Base-by-base conservation (phyloP, 2,329 filamentous ascomycete genomes). In the Fusarium mangiferae region DNA sequence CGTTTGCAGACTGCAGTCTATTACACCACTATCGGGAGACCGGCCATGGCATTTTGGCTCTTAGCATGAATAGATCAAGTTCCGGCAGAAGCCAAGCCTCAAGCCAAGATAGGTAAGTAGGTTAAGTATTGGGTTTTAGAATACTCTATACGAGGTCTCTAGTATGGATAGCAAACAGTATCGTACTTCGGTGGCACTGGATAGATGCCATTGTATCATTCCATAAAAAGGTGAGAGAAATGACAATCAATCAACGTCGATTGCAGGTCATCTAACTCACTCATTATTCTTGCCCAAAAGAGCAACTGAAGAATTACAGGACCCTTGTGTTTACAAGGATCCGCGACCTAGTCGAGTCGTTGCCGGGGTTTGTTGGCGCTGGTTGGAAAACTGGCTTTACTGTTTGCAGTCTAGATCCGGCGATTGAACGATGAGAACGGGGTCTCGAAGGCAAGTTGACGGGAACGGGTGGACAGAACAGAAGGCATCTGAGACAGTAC, bases 11-110 rank as follows among this genome's bases (percentile, higher is more conserved):
- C 60, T 73, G 55, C 36, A 61, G 52, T 74, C 70, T 67, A 74
- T 72, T 72, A 74, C 67, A 68, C 58, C 67, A 72, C 66, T 59
- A 70, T 70, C 49, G 67, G 59, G n/a, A 51, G 28, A 57, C 49
- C 66, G 39, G 57, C 49, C 66, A 68, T 61, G 62, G 58, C 49
- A 68, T 61, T 74, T 38, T 46, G 48, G 54, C 55, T 74, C 9
- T 74, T 60, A 64, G 71, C 67, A 74, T 72, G 36, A 63, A 61
- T 55, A 66, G 38, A 49, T 51, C 71, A 54, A 63, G 51, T 56
- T 44, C 70, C 59, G 70, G 55, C 52, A 51, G 38, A 51, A 58
- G 67, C 72, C 58, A 57, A 63, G 70, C 44, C 35, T 49, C 24
- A 44, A 71, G 71, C 71, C 62, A 68, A 74, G 70, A 68, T 49